phyloP scores from a whole-genome alignment of 2,329 filamentous ascomycete genomes.

The Fusarium pseudograminearum region DNA sequence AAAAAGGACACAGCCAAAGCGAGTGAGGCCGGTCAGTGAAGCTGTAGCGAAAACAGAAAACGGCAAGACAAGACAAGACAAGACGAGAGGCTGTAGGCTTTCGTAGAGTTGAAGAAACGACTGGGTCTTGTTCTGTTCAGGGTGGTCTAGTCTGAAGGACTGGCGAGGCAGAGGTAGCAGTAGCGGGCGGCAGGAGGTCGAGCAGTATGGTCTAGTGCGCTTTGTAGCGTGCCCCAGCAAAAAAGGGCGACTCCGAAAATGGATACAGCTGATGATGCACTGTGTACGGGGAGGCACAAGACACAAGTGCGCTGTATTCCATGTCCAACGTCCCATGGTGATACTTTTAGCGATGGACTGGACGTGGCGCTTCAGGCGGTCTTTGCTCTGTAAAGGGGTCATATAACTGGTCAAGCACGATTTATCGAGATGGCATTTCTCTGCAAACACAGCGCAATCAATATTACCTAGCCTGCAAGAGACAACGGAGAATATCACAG shows the following conservation, averaged over 20 bases:
- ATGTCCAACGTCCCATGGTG: constrained; percentile 44
- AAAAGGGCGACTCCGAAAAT: constrained; percentile 41
- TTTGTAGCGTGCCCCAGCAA: constrained; percentile 39
- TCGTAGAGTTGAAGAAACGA: constrained; percentile 46
- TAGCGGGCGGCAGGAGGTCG: constrained; percentile 4
- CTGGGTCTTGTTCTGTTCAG: constrained; percentile 42
- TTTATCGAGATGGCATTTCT: neutral
- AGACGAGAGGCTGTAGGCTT: constrained; percentile 35
- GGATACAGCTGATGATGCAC: constrained; percentile 36
- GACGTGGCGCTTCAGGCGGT: constrained; percentile 34
- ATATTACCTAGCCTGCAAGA: neutral
- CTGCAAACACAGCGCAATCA: neutral
- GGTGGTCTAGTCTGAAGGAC: neutral
- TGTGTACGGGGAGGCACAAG: constrained; percentile 34
- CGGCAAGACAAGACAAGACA: constrained; percentile 34
- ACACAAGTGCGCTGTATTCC: constrained; percentile 16
- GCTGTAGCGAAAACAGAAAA: constrained; percentile 33
- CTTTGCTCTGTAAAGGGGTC: constrained; percentile 31
- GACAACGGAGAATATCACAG: neutral
- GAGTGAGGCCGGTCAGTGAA: constrained; percentile 64
- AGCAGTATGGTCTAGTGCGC: constrained; percentile 23
- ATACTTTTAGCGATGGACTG: constrained; percentile 36
- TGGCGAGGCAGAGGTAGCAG: constrained; percentile 41
- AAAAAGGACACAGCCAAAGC: constrained; percentile 63
- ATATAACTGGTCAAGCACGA: constrained; percentile 17